phyloP scores from a whole-genome alignment of 140 eudicot genomes.

The Eryngium alpinum region DNA sequence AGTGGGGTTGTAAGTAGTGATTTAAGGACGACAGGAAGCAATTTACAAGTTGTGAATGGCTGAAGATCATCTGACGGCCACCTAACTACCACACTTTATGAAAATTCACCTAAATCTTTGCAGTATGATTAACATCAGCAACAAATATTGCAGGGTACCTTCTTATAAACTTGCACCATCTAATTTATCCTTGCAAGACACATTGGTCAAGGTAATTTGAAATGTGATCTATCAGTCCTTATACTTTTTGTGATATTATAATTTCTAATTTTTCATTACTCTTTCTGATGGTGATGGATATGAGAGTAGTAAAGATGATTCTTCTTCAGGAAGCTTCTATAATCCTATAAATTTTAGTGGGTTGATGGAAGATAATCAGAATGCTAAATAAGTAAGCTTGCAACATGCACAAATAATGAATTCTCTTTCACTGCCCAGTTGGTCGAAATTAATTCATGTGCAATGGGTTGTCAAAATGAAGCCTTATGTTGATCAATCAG shows the following conservation, averaged over 20 bases:
- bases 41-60: constrained; percentile 45
- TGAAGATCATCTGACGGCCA: constrained; percentile 59
- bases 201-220: not conserved
- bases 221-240: not conserved
- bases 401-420: constrained; percentile 42
- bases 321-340: constrained; percentile 54
- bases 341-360: constrained; percentile 38
- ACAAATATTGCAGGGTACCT: constrained; percentile 49
- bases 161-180: not conserved
- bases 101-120: constrained; percentile 44
- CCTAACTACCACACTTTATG: constrained; percentile 37
- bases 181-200: not conserved
- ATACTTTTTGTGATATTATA: not conserved
- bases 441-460: constrained; percentile 30
- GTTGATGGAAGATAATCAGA: constrained; percentile 45
- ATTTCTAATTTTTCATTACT: not conserved
- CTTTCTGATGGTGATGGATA: constrained; percentile 54
- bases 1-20: constrained; percentile 53
- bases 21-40: constrained; percentile 45
- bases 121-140: constrained; percentile 70
- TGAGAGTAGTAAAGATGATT: constrained; percentile 34
- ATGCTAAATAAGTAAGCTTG: constrained; percentile 36
- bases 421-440: constrained; percentile 40
- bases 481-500: constrained; percentile 41
- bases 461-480: constrained; percentile 40